phyloP scores from a whole-genome alignment of 768 basidiomycete genomes.

The Lactarius pseudohatsudake region DNA sequence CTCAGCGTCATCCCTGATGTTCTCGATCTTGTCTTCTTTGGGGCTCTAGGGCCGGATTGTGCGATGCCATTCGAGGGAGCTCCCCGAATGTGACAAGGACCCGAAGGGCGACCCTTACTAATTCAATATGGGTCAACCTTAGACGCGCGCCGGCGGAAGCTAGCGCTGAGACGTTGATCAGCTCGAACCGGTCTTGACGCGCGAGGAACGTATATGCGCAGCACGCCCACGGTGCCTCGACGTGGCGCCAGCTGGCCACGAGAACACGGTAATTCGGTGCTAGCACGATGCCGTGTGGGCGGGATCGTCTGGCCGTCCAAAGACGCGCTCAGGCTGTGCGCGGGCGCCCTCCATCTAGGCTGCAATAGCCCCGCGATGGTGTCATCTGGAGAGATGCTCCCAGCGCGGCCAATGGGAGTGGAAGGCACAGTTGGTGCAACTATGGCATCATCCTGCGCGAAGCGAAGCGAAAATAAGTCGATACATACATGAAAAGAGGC shows the following conservation, averaged over 20 bases:
- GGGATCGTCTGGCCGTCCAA: slow-evolving; percentile 2
- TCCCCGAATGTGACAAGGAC: not conserved
- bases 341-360: not conserved
- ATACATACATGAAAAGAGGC: not conserved
- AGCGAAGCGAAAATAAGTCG: not conserved
- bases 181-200: slow-evolving; percentile 11
- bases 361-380: slow-evolving; percentile 14
- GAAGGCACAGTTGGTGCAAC: not conserved
- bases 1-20: not conserved
- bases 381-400: slow-evolving; percentile 11
- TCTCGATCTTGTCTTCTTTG: slow-evolving; percentile 10
- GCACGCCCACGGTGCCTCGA: not conserved
- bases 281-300: not conserved
- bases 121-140: not conserved
- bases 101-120: not conserved
- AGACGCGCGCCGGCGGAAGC: slow-evolving; percentile 8
- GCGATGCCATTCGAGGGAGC: not conserved
- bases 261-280: not conserved
- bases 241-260: not conserved
- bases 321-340: not conserved
- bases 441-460: not conserved
- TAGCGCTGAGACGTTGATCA: slow-evolving; percentile 6
- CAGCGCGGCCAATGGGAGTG: too few relatives aligned
- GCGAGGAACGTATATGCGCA: not conserved
- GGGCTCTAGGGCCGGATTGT: not conserved